Base-by-base conservation (phyloP, 2,329 filamentous ascomycete species). In the Pseudofabraea citricarpa region DNA sequence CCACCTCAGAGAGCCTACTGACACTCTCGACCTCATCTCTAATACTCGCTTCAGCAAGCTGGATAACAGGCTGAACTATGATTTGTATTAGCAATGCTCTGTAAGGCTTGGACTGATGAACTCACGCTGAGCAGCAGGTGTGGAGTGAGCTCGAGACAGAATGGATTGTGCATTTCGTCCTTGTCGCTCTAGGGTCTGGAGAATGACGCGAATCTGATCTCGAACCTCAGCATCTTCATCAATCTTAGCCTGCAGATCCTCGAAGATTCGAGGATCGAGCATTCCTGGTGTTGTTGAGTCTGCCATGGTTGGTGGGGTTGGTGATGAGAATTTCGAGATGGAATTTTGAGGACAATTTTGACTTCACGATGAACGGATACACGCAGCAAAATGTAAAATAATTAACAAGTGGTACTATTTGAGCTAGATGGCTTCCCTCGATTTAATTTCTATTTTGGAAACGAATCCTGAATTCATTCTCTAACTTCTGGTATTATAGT, bases 141-240 rank as follows among this genome's bases (percentile, higher is more conserved):
- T 95, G 2, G 90, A 93, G 67, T 98, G 93, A 39, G 93, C 88
- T 60, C 88, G 77, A 27, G 91, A 93, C 40, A 97, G 78, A 42
- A 90, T 77, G 35, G 90, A 89, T 58, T 91, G 87, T 18, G 85
- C 84, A 49, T 81, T 82, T 56, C 87, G 81, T 51, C 87, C 86
- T 77, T 89, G 83, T 60, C 90, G 85, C 59, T 95, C 88, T 27
- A 97, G 79, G 32, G 75, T 78, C 61, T 93, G 85, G 35, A 93
- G 77, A 56, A 95, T 86, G 45, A 89, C 82, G 52, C 83, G 80
- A 45, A 98, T 77, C 58, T 87, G 81, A 71, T 97, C 91, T 58
- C 87, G 82, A 43, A 95, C 82, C 43, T 77, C 73, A 7, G 80
- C 76, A 63, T 97, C 93, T 64, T 94, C 85, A 56, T 97, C 93